These are phyloP conservation scores for Ocimum tenuiflorum DNA, from an alignment of 257 asterid genomes.

Conservation along the genomic window DNA sequence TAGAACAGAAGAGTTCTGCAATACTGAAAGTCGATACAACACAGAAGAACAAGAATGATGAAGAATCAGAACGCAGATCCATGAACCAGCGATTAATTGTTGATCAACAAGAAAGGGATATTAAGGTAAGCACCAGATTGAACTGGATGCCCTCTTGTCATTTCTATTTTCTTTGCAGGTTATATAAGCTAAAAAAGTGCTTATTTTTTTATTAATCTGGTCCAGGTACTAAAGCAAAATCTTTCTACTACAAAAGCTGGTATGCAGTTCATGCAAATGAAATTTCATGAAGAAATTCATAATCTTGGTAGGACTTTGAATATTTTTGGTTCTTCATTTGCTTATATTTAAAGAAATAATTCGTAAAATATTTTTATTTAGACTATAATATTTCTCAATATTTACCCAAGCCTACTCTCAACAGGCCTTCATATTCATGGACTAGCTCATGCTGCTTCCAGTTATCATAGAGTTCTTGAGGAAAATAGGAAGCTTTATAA, in stretches of 20 bases:
- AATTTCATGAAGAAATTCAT: slow-evolving; percentile 67
- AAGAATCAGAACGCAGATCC: slow-evolving; percentile 36
- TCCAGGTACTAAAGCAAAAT: slow-evolving; percentile 65
- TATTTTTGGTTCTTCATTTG: not conserved
- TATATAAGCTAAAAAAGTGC: not conserved
- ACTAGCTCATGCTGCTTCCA: slow-evolving; percentile 89
- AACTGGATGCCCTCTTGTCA: slow-evolving; percentile 3
- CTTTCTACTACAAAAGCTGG: slow-evolving; percentile 74
- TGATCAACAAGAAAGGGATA: slow-evolving; percentile 60
- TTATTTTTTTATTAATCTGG: slow-evolving; percentile 15
- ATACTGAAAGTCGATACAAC: slow-evolving; percentile 31
- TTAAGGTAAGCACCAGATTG: slow-evolving; percentile 37
- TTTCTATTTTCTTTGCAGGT: not conserved
- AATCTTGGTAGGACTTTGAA: slow-evolving; percentile 49
- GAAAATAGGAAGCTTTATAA: slow-evolving; percentile 86
- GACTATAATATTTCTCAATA: not conserved
- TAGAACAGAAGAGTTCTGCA: slow-evolving; percentile 30
- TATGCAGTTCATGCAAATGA: slow-evolving; percentile 85
- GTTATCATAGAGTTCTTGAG: slow-evolving; percentile 85
- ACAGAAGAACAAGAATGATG: slow-evolving; percentile 35
- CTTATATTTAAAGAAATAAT: not conserved
- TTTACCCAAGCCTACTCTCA: slow-evolving; percentile 8
- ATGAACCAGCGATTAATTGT: slow-evolving; percentile 49
- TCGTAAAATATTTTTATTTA: not conserved
- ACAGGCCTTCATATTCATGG: slow-evolving; percentile 75